Evolutionary conservation across 345 rosid genomes (phyloP), one percentile per base, ranked within the genome.

Genomic region (Eucalyptus coolabah): DNA sequence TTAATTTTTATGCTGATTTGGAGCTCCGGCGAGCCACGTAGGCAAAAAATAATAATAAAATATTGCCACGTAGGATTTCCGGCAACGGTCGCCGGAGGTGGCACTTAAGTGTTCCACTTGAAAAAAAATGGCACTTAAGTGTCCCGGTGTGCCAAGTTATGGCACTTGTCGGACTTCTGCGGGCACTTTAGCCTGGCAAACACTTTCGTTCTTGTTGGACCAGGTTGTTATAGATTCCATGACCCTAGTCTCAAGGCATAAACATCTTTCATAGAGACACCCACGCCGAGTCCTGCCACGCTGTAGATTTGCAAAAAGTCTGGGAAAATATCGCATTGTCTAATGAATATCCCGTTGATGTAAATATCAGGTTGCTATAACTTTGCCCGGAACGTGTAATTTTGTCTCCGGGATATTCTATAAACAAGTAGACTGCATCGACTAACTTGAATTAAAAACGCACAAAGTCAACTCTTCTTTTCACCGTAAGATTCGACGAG

Each of bases 181-280:
- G 37, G 7, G 12, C 6, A 6, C 4, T 59, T 12, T 59, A 1
- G n/a, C 7, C 0, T 26, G 11, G 26, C 26, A 3, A 59, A 11
- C 65, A 59, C 65, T 59, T 2, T 9, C 13, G 65, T 59, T 50
- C 51, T 50, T 0, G 2, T 50, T 1, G 2, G 17, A 15, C 10
- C 1, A 50, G 19, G 53, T 50, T 59, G n/a, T 26, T 59, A 59
- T 26, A 26, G 60, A 59, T 59, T 59, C 65, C 30, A 1, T 54
- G 28, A 59, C 13, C 65, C 65, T 10, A 59, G 65, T 1, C 6
- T 59, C n/a, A 1, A 59, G 65, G 14, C 65, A 59, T 59, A 12
- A 59, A 59, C 65, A 59, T 59, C 30, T 16, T 11, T 59, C n/a
- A 59, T 12, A 16, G 65, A 59, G 65, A 59, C 15, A 24, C 30